A percentile compares a stretch with the other conserved stretches of the same genome.
Conservation (phyloP, 2,329 filamentous ascomycete genomes). For the Sporothrix globosa region DNA sequence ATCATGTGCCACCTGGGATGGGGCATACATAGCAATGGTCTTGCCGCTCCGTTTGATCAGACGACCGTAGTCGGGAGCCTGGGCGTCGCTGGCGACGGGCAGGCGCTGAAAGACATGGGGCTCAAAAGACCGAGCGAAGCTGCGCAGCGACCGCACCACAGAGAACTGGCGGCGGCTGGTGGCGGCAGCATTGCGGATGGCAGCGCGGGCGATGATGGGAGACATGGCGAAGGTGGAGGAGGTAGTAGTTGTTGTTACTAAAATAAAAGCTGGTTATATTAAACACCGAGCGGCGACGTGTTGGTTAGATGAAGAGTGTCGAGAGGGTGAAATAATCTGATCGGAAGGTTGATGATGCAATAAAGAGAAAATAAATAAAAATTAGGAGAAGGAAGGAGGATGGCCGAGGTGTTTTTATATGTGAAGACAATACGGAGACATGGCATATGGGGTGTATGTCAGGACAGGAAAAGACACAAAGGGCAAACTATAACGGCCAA, state of each 20-base stretch:
- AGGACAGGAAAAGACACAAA: background rate
- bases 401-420: constrained; percentile 21
- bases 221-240: constrained; percentile 40
- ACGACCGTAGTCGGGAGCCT: constrained; percentile 46
- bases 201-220: constrained; percentile 44
- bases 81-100: constrained; percentile 40
- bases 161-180: constrained; percentile 44
- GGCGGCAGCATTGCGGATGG: constrained; percentile 38
- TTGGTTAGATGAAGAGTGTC: background rate
- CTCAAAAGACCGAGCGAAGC: constrained; percentile 46
- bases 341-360: constrained; percentile 26
- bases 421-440: background rate
- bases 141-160: constrained; percentile 44
- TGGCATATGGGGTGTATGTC: background rate
- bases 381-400: background rate
- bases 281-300: constrained; percentile 16
- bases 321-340: constrained; percentile 22
- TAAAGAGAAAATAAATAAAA: constrained; percentile 2
- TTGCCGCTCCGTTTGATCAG: constrained; percentile 42
- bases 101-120: constrained; percentile 47
- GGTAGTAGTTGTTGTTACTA: background rate
- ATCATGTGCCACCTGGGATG: background rate
- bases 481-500: background rate
- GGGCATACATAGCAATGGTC: constrained; percentile 46
- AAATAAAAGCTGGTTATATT: background rate